These are phyloP conservation scores for Verbena officinalis DNA, from an alignment of 257 asterid genomes.

Conservation along the genomic window DNA sequence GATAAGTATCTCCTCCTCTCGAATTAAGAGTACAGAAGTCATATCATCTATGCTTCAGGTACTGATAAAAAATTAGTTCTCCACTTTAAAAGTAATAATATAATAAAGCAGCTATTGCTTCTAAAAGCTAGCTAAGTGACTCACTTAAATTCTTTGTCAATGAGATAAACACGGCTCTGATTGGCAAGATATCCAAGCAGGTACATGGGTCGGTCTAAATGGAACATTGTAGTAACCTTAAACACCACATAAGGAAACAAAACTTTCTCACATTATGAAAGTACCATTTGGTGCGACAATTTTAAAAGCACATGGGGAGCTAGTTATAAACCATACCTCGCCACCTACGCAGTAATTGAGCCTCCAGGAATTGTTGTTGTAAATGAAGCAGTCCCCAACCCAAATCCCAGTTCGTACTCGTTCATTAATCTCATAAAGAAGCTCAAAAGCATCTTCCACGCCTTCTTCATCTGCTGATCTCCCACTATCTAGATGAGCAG, in stretches of 20 bases:
- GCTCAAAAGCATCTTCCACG: conserved; percentile 98
- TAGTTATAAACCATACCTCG: conserved; percentile 61
- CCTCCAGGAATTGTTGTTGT: conserved; percentile 94
- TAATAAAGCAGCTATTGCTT: conserved; percentile 6
- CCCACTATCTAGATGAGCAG: conserved; percentile 92
- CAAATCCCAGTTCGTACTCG: conserved; percentile 96
- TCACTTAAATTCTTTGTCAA: conserved; percentile 99
- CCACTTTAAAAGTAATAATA: conserved; percentile 2
- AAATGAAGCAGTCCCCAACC: conserved; percentile 99
- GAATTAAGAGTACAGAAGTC: conserved; percentile 15
- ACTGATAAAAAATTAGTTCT: conserved; percentile 1
- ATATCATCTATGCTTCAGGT: conserved; percentile 16
- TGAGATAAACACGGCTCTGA: conserved; percentile 89
- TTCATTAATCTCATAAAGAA: conserved; percentile 90
- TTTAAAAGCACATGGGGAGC: neutral
- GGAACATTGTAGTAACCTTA: conserved; percentile 97
- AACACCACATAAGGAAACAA: conserved; percentile 24
- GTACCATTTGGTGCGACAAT: conserved; percentile 12
- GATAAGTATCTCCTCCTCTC: conserved; percentile 14
- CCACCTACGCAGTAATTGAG: conserved; percentile 98
- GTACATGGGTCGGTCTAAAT: conserved; percentile 98
- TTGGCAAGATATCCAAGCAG: conserved; percentile 95
- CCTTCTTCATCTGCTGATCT: conserved; percentile 90
- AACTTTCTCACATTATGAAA: conserved; percentile 25
- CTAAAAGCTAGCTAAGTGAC: conserved; percentile 35